Percentiles rank a stretch among this genome's conserved stretches.
Evolutionary conservation across 129 eudicot species (phyloP).

Genomic region (Heracleum sosnowskyi): DNA sequence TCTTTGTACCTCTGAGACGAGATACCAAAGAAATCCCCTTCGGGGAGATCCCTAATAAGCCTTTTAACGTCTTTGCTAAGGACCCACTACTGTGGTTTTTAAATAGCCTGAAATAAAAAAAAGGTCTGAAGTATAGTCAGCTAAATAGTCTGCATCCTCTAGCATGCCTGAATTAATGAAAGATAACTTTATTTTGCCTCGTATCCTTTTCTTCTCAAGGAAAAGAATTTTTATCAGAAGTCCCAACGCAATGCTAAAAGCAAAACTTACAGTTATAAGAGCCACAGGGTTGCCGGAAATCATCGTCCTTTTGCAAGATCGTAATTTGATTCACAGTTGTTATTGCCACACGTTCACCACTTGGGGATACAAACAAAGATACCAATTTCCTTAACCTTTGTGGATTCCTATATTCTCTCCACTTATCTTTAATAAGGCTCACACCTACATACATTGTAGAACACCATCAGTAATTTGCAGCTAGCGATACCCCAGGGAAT

Average conservation of each 20-base stretch:
- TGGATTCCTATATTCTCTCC: constrained; percentile 53
- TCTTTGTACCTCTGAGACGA: no score
- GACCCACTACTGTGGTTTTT: neutral
- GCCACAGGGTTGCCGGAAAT: constrained; percentile 72
- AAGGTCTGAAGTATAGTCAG: neutral
- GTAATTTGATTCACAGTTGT: constrained; percentile 71
- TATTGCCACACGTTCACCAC: constrained; percentile 74
- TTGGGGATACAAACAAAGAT: constrained; percentile 73
- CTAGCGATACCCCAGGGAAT: neutral
- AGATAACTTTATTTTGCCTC: neutral
- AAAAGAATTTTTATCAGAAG: neutral
- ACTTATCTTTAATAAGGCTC: constrained; percentile 56
- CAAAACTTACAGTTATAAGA: constrained; percentile 54
- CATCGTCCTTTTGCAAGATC: constrained; percentile 65
- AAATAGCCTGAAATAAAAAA: neutral
- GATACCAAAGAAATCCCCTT: no score
- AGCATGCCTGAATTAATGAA: neutral
- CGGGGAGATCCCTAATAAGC: no score
- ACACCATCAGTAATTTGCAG: constrained; percentile 13
- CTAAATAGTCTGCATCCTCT: neutral
- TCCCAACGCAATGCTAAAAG: neutral
- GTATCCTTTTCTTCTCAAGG: neutral
- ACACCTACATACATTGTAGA: constrained; percentile 44
- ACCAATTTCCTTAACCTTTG: constrained; percentile 47
- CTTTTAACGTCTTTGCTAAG: no score